A percentile compares a stretch with the other conserved stretches of the same genome.
phyloP scores from a whole-genome alignment of 139 green algal genomes.

The Spirogloea muscicola region DNA sequence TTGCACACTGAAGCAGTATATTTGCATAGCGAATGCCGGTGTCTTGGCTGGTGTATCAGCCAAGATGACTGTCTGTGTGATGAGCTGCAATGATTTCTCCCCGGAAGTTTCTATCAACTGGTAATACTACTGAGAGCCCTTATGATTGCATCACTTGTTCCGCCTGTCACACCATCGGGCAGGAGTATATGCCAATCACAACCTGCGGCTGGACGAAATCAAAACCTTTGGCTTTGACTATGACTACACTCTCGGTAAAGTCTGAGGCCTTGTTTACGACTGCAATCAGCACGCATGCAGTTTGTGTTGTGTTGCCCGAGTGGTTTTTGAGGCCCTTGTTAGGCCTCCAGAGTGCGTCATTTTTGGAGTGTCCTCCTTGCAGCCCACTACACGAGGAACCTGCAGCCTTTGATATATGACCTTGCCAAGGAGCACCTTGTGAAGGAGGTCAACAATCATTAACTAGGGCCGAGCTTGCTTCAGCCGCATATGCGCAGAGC shows the following conservation, averaged over 20 bases:
- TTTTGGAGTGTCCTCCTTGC: not conserved
- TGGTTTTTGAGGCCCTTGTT: not conserved
- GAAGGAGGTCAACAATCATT: slow-evolving; percentile 10
- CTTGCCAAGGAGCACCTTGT: slow-evolving; percentile 23
- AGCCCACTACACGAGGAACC: slow-evolving; percentile 22
- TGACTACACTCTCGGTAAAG: slow-evolving; percentile 36
- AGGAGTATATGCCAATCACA: slow-evolving; percentile 31
- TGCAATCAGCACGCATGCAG: too few relatives aligned
- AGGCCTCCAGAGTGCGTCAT: not conserved
- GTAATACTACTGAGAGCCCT: not conserved
- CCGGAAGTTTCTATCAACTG: not conserved
- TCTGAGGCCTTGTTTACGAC: too few relatives aligned
- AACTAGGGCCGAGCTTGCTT: too few relatives aligned
- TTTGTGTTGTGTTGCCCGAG: too few relatives aligned
- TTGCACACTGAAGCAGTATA: not conserved
- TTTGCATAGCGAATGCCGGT: not conserved
- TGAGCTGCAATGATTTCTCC: not conserved
- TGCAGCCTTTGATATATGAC: slow-evolving; percentile 28
- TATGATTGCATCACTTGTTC: not conserved
- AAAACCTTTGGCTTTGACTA: slow-evolving; percentile 33
- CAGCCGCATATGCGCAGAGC: too few relatives aligned
- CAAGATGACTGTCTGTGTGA: not conserved
- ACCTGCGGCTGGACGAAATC: slow-evolving; percentile 14
- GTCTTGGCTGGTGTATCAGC: not conserved
- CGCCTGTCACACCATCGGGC: not conserved